These are phyloP conservation scores for Tremella mesenterica DNA, from an alignment of 768 basidiomycete genomes.

Conservation along the genomic window DNA sequence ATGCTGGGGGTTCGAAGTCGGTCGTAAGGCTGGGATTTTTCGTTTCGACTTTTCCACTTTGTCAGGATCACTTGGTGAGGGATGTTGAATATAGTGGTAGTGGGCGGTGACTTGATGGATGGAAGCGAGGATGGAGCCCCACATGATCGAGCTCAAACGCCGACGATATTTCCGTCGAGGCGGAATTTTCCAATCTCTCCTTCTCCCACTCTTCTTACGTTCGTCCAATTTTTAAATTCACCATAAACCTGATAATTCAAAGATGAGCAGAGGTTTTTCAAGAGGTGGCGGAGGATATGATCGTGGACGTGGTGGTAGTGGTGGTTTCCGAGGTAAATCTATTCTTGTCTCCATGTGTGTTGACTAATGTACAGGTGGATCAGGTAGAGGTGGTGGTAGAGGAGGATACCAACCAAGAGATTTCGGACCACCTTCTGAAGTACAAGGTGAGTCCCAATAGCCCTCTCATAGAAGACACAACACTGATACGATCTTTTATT, in stretches of 20 bases:
- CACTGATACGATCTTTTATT: background rate
- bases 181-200: no score
- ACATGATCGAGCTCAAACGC: no score
- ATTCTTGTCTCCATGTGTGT: background rate
- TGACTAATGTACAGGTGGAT: conserved; percentile 4
- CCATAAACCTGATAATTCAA: no score
- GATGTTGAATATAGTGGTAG: no score
- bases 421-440: conserved; percentile 48
- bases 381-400: conserved; percentile 41
- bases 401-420: conserved; percentile 44
- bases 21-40: no score
- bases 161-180: no score
- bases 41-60: no score
- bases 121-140: no score
- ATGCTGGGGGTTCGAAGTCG: background rate
- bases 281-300: conserved; percentile 28
- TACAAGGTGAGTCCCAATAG: conserved; percentile 43
- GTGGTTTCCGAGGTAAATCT: conserved; percentile 23
- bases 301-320: conserved; percentile 23
- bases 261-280: conserved; percentile 31
- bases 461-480: background rate
- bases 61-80: no score
- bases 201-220: no score
- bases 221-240: no score
- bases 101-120: no score